Base-by-base conservation (phyloP, 192 early-diverging fungal genomes). In the Coemansia sp. region DNA sequence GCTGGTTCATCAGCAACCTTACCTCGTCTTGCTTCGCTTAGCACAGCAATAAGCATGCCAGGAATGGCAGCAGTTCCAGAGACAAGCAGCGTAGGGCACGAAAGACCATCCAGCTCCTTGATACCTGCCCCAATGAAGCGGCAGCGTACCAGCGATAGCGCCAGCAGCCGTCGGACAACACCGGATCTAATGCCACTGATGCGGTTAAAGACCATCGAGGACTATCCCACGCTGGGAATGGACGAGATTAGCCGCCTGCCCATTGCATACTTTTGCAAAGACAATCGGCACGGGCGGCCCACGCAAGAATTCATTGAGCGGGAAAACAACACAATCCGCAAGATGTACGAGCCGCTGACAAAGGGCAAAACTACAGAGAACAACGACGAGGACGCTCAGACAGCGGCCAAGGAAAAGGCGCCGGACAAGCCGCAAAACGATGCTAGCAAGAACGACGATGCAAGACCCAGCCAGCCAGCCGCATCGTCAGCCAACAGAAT, bases 261-360 rank as follows among this genome's bases (percentile, higher is more conserved):
- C 4, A 77, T 82, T 4, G 49, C 71, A 1, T 77, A 68, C 32
- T 82, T 82, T 49, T 82, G 80, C 61, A 62, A 68, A n/a, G 75
- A 82, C 54, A 67, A 55, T 11, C 64, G 69, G 36, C 68, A 77
- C 32, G 80, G 80, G 6, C 37, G 8, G n/a, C 80, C 80, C 8
- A 82, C 80, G 5, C 7, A 63, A 0, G 72, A 77, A 57, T 82
- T 71, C 55, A 68, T 82, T 47, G 75, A 74, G n/a, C 61, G 63
- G 16, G 80, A 82, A 32, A 82, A 82, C 54, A 63, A 66, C 6
- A 18, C 60, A 8, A 61, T 82, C 4, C 70, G 69, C 47, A 77
- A 67, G 58, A 37, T 80, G 39, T 63, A 71, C 62, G 71, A 66
- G 41, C 62, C 67, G 51, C 56, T 26, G 56, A 39, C 40, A 41